Percentiles rank a stretch among this genome's conserved stretches.
Conservation (phyloP, 2,329 filamentous ascomycete species). For the Lasiodiplodia hormozganensis region DNA sequence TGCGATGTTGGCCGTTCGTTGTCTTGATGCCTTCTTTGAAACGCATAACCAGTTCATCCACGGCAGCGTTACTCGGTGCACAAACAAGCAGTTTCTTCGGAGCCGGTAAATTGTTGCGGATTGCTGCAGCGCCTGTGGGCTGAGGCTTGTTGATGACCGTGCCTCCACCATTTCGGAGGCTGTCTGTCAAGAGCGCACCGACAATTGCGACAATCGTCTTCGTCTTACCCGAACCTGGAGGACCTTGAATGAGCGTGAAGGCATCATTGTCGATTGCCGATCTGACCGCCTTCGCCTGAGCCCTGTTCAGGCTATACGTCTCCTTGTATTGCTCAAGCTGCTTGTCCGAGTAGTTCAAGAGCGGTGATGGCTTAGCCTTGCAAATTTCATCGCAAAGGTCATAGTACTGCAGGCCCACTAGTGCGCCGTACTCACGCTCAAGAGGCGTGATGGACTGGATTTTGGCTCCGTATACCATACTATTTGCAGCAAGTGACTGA, state of each 20-base stretch:
- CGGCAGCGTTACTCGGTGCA: slow-evolving; percentile 97
- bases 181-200: slow-evolving; percentile 77
- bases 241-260: slow-evolving; percentile 94
- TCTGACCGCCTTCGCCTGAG: slow-evolving; percentile 89
- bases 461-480: slow-evolving; percentile 76
- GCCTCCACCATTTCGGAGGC: slow-evolving; percentile 55
- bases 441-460: slow-evolving; percentile 93
- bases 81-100: slow-evolving; percentile 92
- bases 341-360: slow-evolving; percentile 80
- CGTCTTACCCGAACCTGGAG: slow-evolving; percentile 96
- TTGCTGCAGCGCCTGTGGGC: slow-evolving; percentile 34
- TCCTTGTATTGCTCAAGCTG: slow-evolving; percentile 72
- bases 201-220: slow-evolving; percentile 98
- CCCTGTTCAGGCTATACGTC: slow-evolving; percentile 84
- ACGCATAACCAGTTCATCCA: slow-evolving; percentile 93
- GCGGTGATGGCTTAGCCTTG: slow-evolving; percentile 85
- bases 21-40: slow-evolving; percentile 88
- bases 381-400: slow-evolving; percentile 94
- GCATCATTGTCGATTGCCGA: slow-evolving; percentile 95
- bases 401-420: slow-evolving; percentile 92
- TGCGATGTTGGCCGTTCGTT: slow-evolving; percentile 71
- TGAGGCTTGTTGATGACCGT: slow-evolving; percentile 52
- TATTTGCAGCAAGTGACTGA: slow-evolving; percentile 70
- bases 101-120: slow-evolving; percentile 40
- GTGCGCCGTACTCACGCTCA: slow-evolving; percentile 91